Percentiles rank a stretch among this genome's conserved stretches.
phyloP scores from a whole-genome alignment of 2,329 filamentous ascomycete genomes.

The Calycina marina region DNA sequence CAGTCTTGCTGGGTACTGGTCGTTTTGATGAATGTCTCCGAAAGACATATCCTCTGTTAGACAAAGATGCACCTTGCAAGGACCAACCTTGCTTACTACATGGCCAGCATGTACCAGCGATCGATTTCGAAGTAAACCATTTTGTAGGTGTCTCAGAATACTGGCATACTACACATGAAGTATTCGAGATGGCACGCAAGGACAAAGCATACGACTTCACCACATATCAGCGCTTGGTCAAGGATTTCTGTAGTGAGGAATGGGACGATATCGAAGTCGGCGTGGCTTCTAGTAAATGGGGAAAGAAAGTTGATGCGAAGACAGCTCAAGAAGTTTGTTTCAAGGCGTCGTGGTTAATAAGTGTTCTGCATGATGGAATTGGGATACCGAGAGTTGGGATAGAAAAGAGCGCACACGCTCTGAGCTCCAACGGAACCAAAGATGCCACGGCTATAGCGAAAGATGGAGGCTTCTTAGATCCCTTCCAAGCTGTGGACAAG shows the following conservation, averaged over 20 bases:
- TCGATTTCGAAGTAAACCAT: slow-evolving; percentile 94
- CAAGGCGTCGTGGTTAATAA: slow-evolving; percentile 97
- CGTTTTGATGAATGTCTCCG: slow-evolving; percentile 73
- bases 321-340: slow-evolving; percentile 84
- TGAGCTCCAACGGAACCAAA: slow-evolving; percentile 55
- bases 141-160: slow-evolving; percentile 97
- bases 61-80: slow-evolving; percentile 74
- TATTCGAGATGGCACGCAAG: slow-evolving; percentile 64
- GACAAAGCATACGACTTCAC: slow-evolving; percentile 79
- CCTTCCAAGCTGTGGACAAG: slow-evolving; percentile 88
- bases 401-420: slow-evolving; percentile 38
- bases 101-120: slow-evolving; percentile 82
- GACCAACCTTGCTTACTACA: slow-evolving; percentile 81
- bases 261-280: slow-evolving; percentile 65
- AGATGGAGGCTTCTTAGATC: slow-evolving; percentile 61
- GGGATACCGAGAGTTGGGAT: slow-evolving; percentile 77
- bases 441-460: slow-evolving; percentile 53
- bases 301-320: slow-evolving; percentile 57
- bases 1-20: slow-evolving; percentile 65
- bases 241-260: slow-evolving; percentile 69
- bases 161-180: slow-evolving; percentile 95
- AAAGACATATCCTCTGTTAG: slow-evolving; percentile 70
- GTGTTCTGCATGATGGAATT: slow-evolving; percentile 88
- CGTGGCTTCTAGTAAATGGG: slow-evolving; percentile 52
- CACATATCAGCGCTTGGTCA: slow-evolving; percentile 75